A percentile compares a stretch with the other conserved stretches of the same genome.
These are phyloP conservation scores for Boletus reticulatus DNA, from an alignment of 768 basidiomycete genomes.

Conservation along the genomic window DNA sequence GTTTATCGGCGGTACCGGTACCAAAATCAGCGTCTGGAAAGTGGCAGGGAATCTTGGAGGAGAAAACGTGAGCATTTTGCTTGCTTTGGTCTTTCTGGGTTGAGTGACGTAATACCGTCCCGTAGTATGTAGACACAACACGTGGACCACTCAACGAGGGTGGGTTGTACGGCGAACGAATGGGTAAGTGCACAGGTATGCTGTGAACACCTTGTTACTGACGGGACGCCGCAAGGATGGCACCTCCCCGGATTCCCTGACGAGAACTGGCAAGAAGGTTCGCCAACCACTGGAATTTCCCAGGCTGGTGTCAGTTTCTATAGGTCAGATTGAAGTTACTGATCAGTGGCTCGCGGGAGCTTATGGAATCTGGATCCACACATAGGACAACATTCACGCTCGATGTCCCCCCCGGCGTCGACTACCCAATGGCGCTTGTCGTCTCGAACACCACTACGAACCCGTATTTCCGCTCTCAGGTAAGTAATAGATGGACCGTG, in stretches of 20 bases:
- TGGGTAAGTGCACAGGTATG: conserved; percentile 24
- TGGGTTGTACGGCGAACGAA: conserved; percentile 54
- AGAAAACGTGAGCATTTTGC: conserved; percentile 34
- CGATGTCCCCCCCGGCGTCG: conserved; percentile 43
- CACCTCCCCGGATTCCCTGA: conserved; percentile 59
- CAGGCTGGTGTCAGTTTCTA: conserved; percentile 49
- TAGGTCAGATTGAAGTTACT: conserved; percentile 27
- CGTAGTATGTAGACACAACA: conserved; percentile 45
- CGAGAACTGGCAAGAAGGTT: conserved; percentile 40
- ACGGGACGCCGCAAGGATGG: conserved; percentile 35
- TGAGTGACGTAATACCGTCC: neutral
- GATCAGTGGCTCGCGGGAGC: neutral
- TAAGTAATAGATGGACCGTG: neutral
- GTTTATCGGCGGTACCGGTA: conserved; percentile 40
- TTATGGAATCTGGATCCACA: neutral
- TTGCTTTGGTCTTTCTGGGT: neutral
- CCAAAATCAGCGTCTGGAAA: conserved; percentile 45
- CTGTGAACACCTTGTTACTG: neutral
- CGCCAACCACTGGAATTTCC: conserved; percentile 41
- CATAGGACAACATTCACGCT: conserved; percentile 38
- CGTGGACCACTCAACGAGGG: conserved; percentile 63
- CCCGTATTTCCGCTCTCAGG: conserved; percentile 39
- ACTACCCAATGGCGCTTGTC: conserved; percentile 47
- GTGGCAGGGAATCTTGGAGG: conserved; percentile 50
- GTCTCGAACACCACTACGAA: conserved; percentile 44